These are phyloP conservation scores for Niebla homalea DNA, from an alignment of 495 filamentous ascomycete genomes.

Conservation along the genomic window DNA sequence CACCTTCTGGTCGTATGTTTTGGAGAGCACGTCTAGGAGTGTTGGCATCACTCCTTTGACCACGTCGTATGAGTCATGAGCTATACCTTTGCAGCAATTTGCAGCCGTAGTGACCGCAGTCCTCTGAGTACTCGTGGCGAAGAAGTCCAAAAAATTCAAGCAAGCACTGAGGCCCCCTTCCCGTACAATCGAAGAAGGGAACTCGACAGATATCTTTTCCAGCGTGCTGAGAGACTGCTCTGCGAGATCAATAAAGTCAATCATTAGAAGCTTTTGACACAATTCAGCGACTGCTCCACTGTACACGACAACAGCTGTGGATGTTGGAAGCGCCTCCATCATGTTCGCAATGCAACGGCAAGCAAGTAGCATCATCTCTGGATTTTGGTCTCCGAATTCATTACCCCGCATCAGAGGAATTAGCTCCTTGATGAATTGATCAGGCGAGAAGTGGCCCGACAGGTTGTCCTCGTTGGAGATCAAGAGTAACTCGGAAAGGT, in stretches of 20 bases:
- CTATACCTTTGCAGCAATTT: slow-evolving; percentile 94
- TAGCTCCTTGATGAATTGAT: slow-evolving; percentile 90
- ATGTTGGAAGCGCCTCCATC: slow-evolving; percentile 91
- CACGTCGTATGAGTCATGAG: slow-evolving; percentile 79
- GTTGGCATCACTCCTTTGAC: slow-evolving; percentile 93
- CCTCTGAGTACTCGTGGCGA: slow-evolving; percentile 90
- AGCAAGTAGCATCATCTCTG: slow-evolving; percentile 94
- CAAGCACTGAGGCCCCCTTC: slow-evolving; percentile 93
- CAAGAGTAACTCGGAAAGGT: slow-evolving; percentile 83
- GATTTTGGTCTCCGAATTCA: slow-evolving; percentile 78
- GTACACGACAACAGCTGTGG: slow-evolving; percentile 91
- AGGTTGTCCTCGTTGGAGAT: slow-evolving; percentile 95
- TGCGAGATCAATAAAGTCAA: slow-evolving; percentile 90
- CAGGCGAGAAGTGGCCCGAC: slow-evolving; percentile 87
- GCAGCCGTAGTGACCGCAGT: slow-evolving; percentile 95
- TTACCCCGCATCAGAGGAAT: slow-evolving; percentile 84
- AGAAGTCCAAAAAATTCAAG: slow-evolving; percentile 90
- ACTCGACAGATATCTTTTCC: slow-evolving; percentile 95
- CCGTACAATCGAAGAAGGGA: slow-evolving; percentile 87
- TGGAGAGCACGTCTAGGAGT: slow-evolving; percentile 73
- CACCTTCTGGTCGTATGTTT: slow-evolving; percentile 86
- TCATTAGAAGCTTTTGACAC: slow-evolving; percentile 87
- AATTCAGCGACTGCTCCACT: slow-evolving; percentile 88
- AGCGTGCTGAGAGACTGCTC: slow-evolving; percentile 94
- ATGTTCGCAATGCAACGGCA: slow-evolving; percentile 93